Base-by-base conservation (phyloP, 1,139 yeast species). In the Debaryomycetaceae sp. region DNA sequence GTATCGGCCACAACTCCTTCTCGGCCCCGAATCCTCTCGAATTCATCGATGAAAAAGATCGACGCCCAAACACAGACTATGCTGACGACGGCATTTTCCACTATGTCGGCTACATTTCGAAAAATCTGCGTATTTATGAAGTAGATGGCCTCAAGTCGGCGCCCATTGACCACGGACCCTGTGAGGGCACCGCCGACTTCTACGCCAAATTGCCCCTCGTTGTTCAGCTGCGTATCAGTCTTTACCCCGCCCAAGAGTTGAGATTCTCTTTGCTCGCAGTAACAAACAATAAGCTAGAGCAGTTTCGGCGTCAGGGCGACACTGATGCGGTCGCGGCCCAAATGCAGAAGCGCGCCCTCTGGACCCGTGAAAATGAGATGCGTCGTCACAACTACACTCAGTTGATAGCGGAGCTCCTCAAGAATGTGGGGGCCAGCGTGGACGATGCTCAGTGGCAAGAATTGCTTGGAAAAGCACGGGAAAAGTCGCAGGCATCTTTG, bases 1-100 rank as follows among this genome's bases (percentile, higher is more conserved):
- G 83, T 27, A 44, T 55, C 4, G 72, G 68, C 4, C 86, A 77
- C 48, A 77, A 77, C 49, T 73, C 81, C 11, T 77, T 78, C 46
- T 60, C 77, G 2, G 47, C 73, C 2, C 83, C 85, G 10, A 31
- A 25, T 25, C 54, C 59, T 18, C 60, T 73, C 22, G 63, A 73
- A 31, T 57, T 62, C 6, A 69, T 64, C 38, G 62, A 54, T 16
- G 10, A 18, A 18, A 73, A 68, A 22, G 42, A 48, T 11, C 35
- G 39, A n/a, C 40, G 48, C 19, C 49, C 53, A 10, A 10, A 15
- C 4, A 7, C 6, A 11, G 44, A 44, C 16, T 38, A 40, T 11
- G 44, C 49, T 14, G 46, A 51, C 16, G 62, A 62, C 26, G 81
- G 77, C 2, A 40, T 74, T 12, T 78, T 64, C 51, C 86, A 77